phyloP scores from a whole-genome alignment of 1,284 basidiomycete genomes.

The Moniliella sp. region DNA sequence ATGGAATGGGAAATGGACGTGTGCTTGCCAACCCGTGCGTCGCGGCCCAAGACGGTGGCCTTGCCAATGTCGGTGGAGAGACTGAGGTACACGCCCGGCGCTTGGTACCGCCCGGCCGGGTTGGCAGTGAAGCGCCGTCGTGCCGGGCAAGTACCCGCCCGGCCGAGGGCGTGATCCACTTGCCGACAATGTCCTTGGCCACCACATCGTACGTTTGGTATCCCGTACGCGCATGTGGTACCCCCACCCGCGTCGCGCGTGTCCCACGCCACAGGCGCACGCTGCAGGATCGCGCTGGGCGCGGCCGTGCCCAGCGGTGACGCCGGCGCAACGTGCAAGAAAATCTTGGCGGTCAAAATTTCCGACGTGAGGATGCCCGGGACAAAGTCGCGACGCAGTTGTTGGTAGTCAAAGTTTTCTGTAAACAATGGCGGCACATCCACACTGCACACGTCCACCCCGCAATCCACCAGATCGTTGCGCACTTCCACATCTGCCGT shows the following conservation, averaged over 20 bases:
- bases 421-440: constrained; percentile 85
- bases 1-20: constrained; percentile 12
- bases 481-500: constrained; percentile 50
- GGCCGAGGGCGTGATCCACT: too few species aligned
- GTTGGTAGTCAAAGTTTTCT: constrained; percentile 93
- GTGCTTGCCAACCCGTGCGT: constrained; percentile 45
- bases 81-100: too few species aligned
- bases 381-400: constrained; percentile 75
- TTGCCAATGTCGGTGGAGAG: constrained; percentile 46
- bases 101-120: too few species aligned
- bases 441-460: constrained; percentile 43
- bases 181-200: too few species aligned
- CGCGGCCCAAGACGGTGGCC: constrained; percentile 53
- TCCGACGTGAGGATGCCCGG: constrained; percentile 90
- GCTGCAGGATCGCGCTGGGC: too few species aligned
- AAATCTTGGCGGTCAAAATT: constrained; percentile 78
- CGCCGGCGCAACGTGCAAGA: constrained; percentile 51
- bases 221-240: too few species aligned
- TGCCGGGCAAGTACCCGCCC: too few species aligned
- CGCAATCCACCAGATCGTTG: constrained; percentile 66
- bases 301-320: constrained; percentile 2
- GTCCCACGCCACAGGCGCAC: too few species aligned
- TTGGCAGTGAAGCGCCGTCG: too few species aligned
- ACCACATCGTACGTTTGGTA: too few species aligned
- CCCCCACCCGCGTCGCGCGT: too few species aligned